A percentile compares a stretch with the other conserved stretches of the same genome.
phyloP scores from a whole-genome alignment of 768 basidiomycete genomes.

The Naganishia onofrii region DNA sequence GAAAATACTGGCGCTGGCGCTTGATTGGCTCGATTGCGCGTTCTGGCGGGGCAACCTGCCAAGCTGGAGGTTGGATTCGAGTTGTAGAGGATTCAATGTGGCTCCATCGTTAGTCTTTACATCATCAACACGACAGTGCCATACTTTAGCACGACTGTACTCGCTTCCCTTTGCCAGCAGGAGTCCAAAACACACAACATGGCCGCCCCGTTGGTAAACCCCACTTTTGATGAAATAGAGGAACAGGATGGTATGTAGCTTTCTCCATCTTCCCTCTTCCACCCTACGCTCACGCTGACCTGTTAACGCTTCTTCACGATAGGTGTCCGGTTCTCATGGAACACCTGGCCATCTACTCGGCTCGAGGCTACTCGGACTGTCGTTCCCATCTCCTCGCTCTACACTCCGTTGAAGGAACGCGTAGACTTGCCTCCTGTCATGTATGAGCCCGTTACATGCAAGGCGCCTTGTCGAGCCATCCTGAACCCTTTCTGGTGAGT shows the following conservation, averaged over 20 bases:
- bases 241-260: slow-evolving; percentile 74
- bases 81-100: too few species aligned
- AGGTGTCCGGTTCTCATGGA: slow-evolving; percentile 97
- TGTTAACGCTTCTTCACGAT: not conserved
- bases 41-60: not conserved
- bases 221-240: slow-evolving; percentile 85
- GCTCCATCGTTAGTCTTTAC: too few species aligned
- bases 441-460: slow-evolving; percentile 98
- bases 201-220: slow-evolving; percentile 52
- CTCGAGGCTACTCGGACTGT: slow-evolving; percentile 98
- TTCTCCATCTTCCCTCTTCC: not conserved
- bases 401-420: slow-evolving; percentile 88
- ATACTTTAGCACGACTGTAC: too few species aligned
- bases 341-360: slow-evolving; percentile 95
- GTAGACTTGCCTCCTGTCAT: slow-evolving; percentile 93
- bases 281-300: slow-evolving; percentile 2
- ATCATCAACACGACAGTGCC: too few species aligned
- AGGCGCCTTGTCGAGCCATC: slow-evolving; percentile 93
- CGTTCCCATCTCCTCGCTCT: slow-evolving; percentile 95
- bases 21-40: slow-evolving; percentile 1
- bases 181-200: slow-evolving; percentile 4
- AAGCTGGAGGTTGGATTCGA: not conserved
- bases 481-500: slow-evolving; percentile 93
- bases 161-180: not conserved
- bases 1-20: not conserved